Base-by-base conservation (phyloP, 2,329 filamentous ascomycete species). In the Nemania sp. region DNA sequence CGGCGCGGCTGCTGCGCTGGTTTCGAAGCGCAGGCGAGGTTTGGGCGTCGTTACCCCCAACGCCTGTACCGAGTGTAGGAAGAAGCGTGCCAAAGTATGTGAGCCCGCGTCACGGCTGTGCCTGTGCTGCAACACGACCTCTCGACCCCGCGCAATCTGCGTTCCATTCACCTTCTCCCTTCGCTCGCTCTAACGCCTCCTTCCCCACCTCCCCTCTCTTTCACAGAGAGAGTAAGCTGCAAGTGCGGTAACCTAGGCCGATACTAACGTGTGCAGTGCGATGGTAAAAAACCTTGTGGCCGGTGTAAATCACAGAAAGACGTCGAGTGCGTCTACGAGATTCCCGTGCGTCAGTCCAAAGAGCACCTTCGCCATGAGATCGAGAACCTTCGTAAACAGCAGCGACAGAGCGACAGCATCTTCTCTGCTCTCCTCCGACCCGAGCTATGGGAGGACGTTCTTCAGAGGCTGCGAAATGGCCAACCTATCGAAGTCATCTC, bases 271-370 rank as follows among this genome's bases (percentile, higher is more conserved):
- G 25, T 29, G 25, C 39, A 68, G 84, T 88, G 86, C 68, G 85
- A 88, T 67, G 86, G 86, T 6, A 76, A 81, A 50, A 78, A 69
- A 32, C 85, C 84, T 2, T 87, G 84, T 65, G 77, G 78, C 35
- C 78, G 86, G 62, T 88, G 86, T 73, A 79, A 76, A 59, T 65
- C 74, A 0, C 84, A 87, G 63, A 81, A 80, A 55, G 81, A 82
- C 34, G 73, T 80, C 40, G 80, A 86, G 21, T 88, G 86, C 62
- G 69, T 86, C 21, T 88, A 88, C 74, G 84, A 88, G 65, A 70
- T 86, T 7, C 86, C 85, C 0, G 81, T 88, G 5, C 84, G 86
- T 46, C 85, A 87, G 65, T 87, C 85, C 11, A 88, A 88, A 63
- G 85, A 87, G 62, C 80, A 81, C 54, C 78, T 88, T 5, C 81